phyloP scores from a whole-genome alignment of 148 eudicot species.

The Arctostaphylos glauca region DNA sequence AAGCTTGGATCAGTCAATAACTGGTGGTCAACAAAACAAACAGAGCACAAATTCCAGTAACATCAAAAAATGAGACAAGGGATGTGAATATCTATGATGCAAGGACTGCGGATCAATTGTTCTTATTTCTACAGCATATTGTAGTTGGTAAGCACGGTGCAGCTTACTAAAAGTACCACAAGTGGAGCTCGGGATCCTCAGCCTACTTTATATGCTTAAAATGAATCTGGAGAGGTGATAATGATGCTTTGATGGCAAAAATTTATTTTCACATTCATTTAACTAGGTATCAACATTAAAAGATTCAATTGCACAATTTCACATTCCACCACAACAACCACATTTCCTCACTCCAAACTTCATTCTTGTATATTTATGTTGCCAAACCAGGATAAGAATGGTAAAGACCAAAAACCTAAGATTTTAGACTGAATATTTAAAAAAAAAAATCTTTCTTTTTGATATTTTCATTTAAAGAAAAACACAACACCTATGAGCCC shows the following conservation, averaged over 20 bases:
- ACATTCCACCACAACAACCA: neutral
- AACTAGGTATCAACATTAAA: neutral
- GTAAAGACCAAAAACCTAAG: neutral
- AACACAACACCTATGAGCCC: neutral
- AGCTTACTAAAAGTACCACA: neutral
- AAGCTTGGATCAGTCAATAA: conserved; percentile 12
- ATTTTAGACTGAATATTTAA: neutral
- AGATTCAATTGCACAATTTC: neutral
- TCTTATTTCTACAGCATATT: neutral
- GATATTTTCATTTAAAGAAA: neutral
- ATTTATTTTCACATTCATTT: neutral
- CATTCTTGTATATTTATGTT: neutral
- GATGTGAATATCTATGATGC: neutral
- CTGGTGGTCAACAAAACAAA: neutral
- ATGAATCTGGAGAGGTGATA: neutral
- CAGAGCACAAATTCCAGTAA: neutral
- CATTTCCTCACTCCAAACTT: neutral
- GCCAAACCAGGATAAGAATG: neutral
- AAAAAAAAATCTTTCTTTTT: neutral
- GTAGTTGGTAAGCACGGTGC: neutral
- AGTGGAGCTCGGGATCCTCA: neutral
- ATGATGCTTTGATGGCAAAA: neutral
- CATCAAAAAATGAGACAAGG: conserved; percentile 6
- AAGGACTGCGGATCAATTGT: neutral
- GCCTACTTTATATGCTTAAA: neutral